Percentiles rank a stretch among this genome's conserved stretches.
Evolutionary conservation across 805 yeast genomes (phyloP).

Genomic region (Ogataea kodamae): DNA sequence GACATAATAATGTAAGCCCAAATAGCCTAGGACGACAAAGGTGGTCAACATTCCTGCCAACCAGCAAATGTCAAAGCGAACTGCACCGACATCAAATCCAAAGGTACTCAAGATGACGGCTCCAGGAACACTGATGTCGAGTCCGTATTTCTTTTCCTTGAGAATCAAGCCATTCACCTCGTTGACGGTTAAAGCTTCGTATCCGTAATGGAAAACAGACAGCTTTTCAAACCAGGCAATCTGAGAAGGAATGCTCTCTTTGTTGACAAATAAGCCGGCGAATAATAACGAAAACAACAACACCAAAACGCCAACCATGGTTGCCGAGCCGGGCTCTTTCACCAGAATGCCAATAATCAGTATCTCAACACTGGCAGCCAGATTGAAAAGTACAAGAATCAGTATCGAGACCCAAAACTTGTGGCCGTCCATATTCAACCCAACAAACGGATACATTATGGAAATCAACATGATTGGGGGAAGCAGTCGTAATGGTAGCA

Average conservation of each 20-base stretch:
- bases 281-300: slow-evolving; percentile 81
- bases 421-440: slow-evolving; percentile 71
- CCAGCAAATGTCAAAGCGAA: slow-evolving; percentile 60
- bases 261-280: slow-evolving; percentile 91
- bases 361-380: slow-evolving; percentile 81
- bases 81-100: slow-evolving; percentile 84
- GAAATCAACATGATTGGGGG: slow-evolving; percentile 83
- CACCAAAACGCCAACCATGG: slow-evolving; percentile 80
- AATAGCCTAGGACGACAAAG: slow-evolving; percentile 68
- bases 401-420: slow-evolving; percentile 68
- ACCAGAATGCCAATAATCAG: slow-evolving; percentile 83
- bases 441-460: slow-evolving; percentile 86
- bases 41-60: slow-evolving; percentile 53
- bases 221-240: slow-evolving; percentile 76
- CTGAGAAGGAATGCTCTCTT: slow-evolving; percentile 47
- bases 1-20: slow-evolving; percentile 68
- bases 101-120: slow-evolving; percentile 94
- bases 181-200: slow-evolving; percentile 87
- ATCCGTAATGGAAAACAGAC: slow-evolving; percentile 93
- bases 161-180: slow-evolving; percentile 85
- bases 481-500: slow-evolving; percentile 85
- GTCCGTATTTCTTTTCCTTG: slow-evolving; percentile 85
- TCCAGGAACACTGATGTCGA: slow-evolving; percentile 95
- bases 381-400: slow-evolving; percentile 76
- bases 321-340: slow-evolving; percentile 89